Evolutionary conservation across 2,329 filamentous ascomycete species (phyloP), one percentile per base, ranked within the genome.

Genomic region (Fusarium staphyleae): DNA sequence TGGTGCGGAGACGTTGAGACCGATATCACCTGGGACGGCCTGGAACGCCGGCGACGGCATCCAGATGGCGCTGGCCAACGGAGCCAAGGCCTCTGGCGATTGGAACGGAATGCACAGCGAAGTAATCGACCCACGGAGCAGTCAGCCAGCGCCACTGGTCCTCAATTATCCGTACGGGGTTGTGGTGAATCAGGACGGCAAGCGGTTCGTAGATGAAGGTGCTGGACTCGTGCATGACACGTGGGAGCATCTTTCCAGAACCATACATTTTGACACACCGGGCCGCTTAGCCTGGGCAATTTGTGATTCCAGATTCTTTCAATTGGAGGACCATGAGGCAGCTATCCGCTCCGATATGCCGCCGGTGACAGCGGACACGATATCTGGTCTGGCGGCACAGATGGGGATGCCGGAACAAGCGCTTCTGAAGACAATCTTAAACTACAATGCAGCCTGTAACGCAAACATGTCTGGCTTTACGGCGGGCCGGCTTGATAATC

Each of bases 161-260:
- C 44, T 47, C 26, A 47, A 9, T 47, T 47, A 47, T 16, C 44
- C 34, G 22, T 47, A 47, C 34, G 34, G 34, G 34, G 44, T 47
- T 47, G 34, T 47, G 34, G 44, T 47, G n/a, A 40, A 47, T 40
- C 34, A 40, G 34, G 44, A 47, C 16, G 44, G 44, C 39, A 33
- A 47, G 44, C 44, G 44, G 26, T 47, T 47, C 34, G 34, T 47
- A 33, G 44, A 47, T 47, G 34, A 47, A 40, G 44, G 44, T 47
- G 44, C 44, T 47, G 34, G 34, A 33, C 44, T 47, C n/a, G 34
- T 47, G 34, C 34, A 47, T 47, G 34, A 47, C 26, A 47, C 34
- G 11, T 47, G 34, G 44, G 44, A 47, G 44, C 44, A 47, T 32
- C 44, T 47, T 47, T 47, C 34, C 34, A 47, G 34, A 47, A 47